Evolutionary conservation across 2,329 filamentous ascomycete genomes (phyloP).

Genomic region (Dactylellina haptotyla): DNA sequence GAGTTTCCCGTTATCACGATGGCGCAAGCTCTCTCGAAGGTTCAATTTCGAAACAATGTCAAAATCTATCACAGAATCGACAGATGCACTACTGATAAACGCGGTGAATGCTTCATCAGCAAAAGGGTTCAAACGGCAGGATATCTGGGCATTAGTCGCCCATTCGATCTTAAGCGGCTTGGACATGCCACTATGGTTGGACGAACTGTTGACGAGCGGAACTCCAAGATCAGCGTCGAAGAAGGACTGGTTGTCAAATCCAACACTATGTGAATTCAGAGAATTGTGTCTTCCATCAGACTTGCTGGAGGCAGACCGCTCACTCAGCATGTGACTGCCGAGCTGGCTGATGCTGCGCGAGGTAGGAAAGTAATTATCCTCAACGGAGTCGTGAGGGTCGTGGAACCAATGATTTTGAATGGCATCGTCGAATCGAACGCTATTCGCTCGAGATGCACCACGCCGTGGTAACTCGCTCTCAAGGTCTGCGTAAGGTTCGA

Average conservation of each 20-base stretch:
- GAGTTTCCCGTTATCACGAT: slow-evolving; percentile 47
- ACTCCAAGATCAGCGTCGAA: slow-evolving; percentile 69
- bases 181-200: slow-evolving; percentile 80
- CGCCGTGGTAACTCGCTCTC: slow-evolving; percentile 86
- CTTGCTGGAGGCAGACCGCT: slow-evolving; percentile 78
- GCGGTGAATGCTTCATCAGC: slow-evolving; percentile 68
- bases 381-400: slow-evolving; percentile 81
- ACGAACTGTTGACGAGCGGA: slow-evolving; percentile 75
- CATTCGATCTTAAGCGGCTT: slow-evolving; percentile 95
- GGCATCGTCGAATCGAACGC: slow-evolving; percentile 95
- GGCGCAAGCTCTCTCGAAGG: slow-evolving; percentile 39
- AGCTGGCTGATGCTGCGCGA: slow-evolving; percentile 81
- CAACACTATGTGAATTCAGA: slow-evolving; percentile 78
- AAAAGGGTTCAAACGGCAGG: slow-evolving; percentile 87
- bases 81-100: slow-evolving; percentile 83
- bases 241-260: slow-evolving; percentile 76
- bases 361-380: slow-evolving; percentile 72
- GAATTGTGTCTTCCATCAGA: slow-evolving; percentile 96
- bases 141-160: slow-evolving; percentile 91
- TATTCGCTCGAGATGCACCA: slow-evolving; percentile 90
- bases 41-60: slow-evolving; percentile 52
- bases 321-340: slow-evolving; percentile 81
- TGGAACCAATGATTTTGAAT: slow-evolving; percentile 91
- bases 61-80: slow-evolving; percentile 80
- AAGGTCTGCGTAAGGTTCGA: slow-evolving; percentile 81